phyloP scores from a whole-genome alignment of 257 asterid genomes.

The Nicotiana attenuata region DNA sequence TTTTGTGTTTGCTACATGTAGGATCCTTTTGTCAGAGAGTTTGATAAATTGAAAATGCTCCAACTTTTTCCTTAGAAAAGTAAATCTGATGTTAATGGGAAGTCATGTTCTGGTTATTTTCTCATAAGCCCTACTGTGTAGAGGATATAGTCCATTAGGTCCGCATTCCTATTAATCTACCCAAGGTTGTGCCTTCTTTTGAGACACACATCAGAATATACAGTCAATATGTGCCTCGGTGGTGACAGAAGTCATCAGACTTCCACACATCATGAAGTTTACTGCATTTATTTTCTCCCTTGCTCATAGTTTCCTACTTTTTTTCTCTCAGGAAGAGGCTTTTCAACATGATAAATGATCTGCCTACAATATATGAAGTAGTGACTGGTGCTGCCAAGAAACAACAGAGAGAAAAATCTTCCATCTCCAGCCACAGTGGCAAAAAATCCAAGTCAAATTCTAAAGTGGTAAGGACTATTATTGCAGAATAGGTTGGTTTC shows the following conservation, averaged over 20 bases:
- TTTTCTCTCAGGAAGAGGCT: conserved; percentile 59
- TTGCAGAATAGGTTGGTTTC: neutral
- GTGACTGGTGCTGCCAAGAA: conserved; percentile 65
- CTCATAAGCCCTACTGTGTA: neutral
- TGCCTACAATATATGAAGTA: conserved; percentile 72
- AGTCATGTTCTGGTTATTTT: neutral
- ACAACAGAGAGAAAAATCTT: conserved; percentile 57
- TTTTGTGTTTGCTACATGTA: conserved; percentile 7
- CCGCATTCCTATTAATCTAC: neutral
- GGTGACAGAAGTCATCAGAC: neutral
- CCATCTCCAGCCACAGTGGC: conserved; percentile 42
- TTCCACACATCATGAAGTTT: neutral
- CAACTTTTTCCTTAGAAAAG: neutral
- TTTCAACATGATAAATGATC: conserved; percentile 70
- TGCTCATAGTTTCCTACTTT: neutral
- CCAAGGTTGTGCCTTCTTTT: neutral
- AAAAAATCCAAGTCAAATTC: conserved; percentile 52
- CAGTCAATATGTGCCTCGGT: neutral
- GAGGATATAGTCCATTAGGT: neutral
- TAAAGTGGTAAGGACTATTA: conserved; percentile 34
- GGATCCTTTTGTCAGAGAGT: neutral
- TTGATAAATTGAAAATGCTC: neutral
- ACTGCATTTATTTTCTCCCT: neutral
- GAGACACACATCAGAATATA: neutral
- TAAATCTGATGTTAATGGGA: conserved; percentile 5